Base-by-base conservation (phyloP, 352 stramenopile species). In the Globisporangium nagaii region DNA sequence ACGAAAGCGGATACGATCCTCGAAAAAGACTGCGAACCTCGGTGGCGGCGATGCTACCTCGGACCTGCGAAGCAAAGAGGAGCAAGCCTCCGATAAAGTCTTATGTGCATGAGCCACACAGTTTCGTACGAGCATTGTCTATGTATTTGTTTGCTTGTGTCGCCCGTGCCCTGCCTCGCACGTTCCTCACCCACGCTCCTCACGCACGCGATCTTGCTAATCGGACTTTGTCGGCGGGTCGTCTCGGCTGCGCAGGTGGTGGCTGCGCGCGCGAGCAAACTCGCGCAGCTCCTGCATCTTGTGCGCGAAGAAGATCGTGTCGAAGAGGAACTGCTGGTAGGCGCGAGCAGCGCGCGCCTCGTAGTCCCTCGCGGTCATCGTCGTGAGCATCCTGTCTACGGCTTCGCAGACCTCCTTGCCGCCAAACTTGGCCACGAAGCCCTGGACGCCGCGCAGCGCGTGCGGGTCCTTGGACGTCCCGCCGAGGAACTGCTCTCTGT, bases 301-400 rank as follows among this genome's bases (percentile, higher is more conserved):
- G 4, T 68, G 61, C 13, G 66, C 63, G 43, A 90, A 88, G 56
- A 86, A 86, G 41, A 80, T 65, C 25, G 70, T 79, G 63, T 90
- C 70, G 34, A 70, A 75, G 43, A 82, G 73, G 54, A 84, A 86
- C 53, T 83, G 75, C 56, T 86, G 71, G 36, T 68, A 62, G 2
- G 73, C 74, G 13, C 58, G 60, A 11, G 67, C 35, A 1, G 75
- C 78, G 4, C 60, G 57, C 2, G 42, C 44, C 24, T 64, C 56
- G 9, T 70, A 71, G 41, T 84, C 67, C 22, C 61, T 40, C 0
- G 63, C 53, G 12, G 56, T 60, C 34, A 73, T 71, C n/a, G 53
- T 39, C 12, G 48, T 47, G 19, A 88, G 40, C 22, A 77, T 63
- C n/a, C 56, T 30, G 12, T 65, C 67, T 36, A 86, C 66, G 1